These are phyloP conservation scores for Pseudonitzschia multistriata DNA, from an alignment of 108 stramenopile species.

Conservation along the genomic window DNA sequence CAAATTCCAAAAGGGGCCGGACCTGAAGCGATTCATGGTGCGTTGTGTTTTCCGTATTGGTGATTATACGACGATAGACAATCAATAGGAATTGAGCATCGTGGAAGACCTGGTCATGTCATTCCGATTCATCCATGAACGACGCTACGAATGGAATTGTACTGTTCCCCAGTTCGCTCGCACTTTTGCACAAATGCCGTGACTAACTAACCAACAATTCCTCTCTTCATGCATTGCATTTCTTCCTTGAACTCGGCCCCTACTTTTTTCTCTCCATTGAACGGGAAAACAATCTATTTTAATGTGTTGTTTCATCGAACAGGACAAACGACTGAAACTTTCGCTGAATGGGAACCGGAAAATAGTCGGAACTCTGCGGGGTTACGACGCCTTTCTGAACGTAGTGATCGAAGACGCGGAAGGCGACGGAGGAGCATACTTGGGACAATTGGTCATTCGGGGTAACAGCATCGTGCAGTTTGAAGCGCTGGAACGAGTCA, in stretches of 20 bases:
- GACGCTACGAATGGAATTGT: too few species aligned
- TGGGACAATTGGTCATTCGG: slow-evolving; percentile 82
- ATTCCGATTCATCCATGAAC: too few species aligned
- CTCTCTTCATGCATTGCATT: not conserved
- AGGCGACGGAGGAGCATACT: slow-evolving; percentile 43
- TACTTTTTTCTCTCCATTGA: not conserved
- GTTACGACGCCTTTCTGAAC: slow-evolving; percentile 90
- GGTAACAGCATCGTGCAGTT: slow-evolving; percentile 89
- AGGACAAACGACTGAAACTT: slow-evolving; percentile 86
- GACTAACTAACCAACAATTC: not conserved
- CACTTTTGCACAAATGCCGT: too few species aligned
- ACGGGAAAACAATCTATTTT: too few species aligned
- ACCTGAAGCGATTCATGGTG: slow-evolving; percentile 90
- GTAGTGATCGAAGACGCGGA: slow-evolving; percentile 85
- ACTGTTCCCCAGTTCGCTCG: too few species aligned
- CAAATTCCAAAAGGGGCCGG: slow-evolving; percentile 81
- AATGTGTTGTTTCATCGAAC: slow-evolving; percentile 2
- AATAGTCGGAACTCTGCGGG: slow-evolving; percentile 75
- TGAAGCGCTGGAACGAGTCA: slow-evolving; percentile 78
- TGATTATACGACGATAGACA: not conserved
- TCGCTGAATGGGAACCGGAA: slow-evolving; percentile 83
- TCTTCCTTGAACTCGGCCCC: not conserved
- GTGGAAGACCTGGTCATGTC: not conserved
- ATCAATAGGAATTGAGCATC: not conserved
- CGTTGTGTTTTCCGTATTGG: slow-evolving; percentile 16